phyloP scores from a whole-genome alignment of 306 rosid genomes.

The Clitoria ternatea region DNA sequence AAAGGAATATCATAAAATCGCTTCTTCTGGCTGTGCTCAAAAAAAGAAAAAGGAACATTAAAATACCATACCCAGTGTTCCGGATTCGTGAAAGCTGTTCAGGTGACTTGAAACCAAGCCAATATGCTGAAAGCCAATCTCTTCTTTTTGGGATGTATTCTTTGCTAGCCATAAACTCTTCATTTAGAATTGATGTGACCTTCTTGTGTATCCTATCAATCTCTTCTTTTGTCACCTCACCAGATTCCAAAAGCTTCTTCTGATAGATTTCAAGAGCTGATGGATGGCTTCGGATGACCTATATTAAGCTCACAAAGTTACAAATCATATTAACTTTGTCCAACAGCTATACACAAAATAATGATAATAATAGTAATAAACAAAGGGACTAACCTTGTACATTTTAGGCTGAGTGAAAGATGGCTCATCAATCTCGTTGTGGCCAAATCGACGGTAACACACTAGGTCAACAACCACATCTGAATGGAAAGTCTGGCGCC shows the following conservation, averaged over 20 bases:
- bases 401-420: conserved; percentile 96
- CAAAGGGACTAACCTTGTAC: conserved; percentile 70
- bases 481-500: conserved; percentile 98
- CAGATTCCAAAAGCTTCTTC: conserved; percentile 74
- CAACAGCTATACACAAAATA: not conserved
- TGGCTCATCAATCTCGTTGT: conserved; percentile 97
- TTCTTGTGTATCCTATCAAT: conserved; percentile 63
- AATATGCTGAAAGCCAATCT: conserved; percentile 98
- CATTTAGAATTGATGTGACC: conserved; percentile 71
- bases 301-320: conserved; percentile 19
- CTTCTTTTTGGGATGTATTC: conserved; percentile 84
- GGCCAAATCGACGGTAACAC: conserved; percentile 94
- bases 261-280: conserved; percentile 82
- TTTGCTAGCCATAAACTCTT: conserved; percentile 88
- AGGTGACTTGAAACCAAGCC: conserved; percentile 96
- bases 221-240: conserved; percentile 64
- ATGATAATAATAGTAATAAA: conserved; percentile 4
- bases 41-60: conserved; percentile 10
- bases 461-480: conserved; percentile 96
- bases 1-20: conserved; percentile 16
- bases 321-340: conserved; percentile 20
- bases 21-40: too few species aligned
- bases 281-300: conserved; percentile 85
- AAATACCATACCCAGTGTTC: conserved; percentile 73
- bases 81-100: conserved; percentile 90